Evolutionary conservation across 768 basidiomycete species (phyloP).

Genomic region (Russula foetens): DNA sequence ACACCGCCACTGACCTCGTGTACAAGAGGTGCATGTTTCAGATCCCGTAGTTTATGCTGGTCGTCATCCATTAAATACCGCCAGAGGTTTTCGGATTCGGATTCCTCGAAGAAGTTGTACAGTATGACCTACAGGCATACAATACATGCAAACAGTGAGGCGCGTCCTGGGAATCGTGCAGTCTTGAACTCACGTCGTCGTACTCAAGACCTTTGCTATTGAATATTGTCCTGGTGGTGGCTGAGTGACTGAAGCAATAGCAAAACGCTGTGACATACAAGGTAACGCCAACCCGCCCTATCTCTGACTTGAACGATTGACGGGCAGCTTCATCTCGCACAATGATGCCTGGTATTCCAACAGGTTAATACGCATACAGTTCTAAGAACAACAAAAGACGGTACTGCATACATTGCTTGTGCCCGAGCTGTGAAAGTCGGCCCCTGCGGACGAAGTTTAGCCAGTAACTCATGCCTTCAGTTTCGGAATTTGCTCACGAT

Average conservation of each 20-base stretch:
- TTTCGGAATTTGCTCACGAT: background rate
- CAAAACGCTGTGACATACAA: conserved; percentile 33
- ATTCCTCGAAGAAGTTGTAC: conserved; percentile 71
- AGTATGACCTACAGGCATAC: conserved; percentile 46
- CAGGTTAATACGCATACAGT: background rate
- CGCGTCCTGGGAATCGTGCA: background rate
- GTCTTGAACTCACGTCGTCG: conserved; percentile 38
- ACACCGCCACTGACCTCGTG: conserved; percentile 3
- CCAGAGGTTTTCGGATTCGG: conserved; percentile 30
- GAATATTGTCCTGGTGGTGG: conserved; percentile 39
- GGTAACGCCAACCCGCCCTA: conserved; percentile 51
- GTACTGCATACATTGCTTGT: conserved; percentile 48
- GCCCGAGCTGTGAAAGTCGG: conserved; percentile 49
- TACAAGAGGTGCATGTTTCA: background rate
- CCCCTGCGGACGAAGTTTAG: conserved; percentile 28
- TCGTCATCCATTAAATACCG: background rate
- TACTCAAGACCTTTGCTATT: conserved; percentile 65
- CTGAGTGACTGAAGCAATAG: background rate
- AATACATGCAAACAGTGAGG: background rate
- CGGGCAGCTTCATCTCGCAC: conserved; percentile 54
- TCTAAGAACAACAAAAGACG: background rate
- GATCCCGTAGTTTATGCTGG: background rate
- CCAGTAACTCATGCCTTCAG: background rate
- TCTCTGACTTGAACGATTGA: conserved; percentile 37
- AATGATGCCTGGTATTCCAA: conserved; percentile 43